Evolutionary conservation across 2,329 filamentous ascomycete genomes (phyloP), one percentile per base, ranked within the genome.

Genomic region (Alternaria tenuissima): DNA sequence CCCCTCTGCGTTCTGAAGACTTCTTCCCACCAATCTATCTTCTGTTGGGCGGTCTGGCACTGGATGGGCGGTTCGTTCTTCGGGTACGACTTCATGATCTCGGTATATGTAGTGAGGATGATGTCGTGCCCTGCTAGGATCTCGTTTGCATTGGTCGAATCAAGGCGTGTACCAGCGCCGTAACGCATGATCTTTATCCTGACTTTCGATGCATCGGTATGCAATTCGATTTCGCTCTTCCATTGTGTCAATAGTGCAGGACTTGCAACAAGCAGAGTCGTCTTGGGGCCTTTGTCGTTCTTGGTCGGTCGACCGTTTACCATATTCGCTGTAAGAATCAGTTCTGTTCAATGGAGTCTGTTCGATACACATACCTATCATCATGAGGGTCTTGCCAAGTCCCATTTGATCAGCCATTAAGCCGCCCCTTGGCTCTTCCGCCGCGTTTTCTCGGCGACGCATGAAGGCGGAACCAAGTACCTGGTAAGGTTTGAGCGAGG

Each of bases 391-490:
- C 60, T 80, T 81, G 0, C 79, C 79, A 2, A 81, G 64, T 6
- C 79, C 79, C 79, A 81, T 81, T 46, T 79, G 73, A 58, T 81
- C 79, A 0, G 79, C 79, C 42, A 81, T 68, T 34, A 82, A 71
- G 7, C 80, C 80, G 3, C 81, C 82, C 14, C 51, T 68, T 0
- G 81, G 85, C 32, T 71, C 56, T 0, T 74, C 38, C 0, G 22
- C 9, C 1, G 62, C 75, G 4, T 80, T 75, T 67, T 89, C 87
- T 3, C 84, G 79, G 4, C 74, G 66, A 0, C 84, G 67, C 86
- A 89, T 88, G 77, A 86, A 89, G 0, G 81, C 78, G 0, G 78
- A 79, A 0, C 82, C 85, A 0, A 84, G 75, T 0, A 88, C 63
- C 54, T 89, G 87, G 47, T 87, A 83, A 9, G 72, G 66, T 57